Conservation (phyloP, 176 grass and related monocot species). For the Avena sativa region DNA sequence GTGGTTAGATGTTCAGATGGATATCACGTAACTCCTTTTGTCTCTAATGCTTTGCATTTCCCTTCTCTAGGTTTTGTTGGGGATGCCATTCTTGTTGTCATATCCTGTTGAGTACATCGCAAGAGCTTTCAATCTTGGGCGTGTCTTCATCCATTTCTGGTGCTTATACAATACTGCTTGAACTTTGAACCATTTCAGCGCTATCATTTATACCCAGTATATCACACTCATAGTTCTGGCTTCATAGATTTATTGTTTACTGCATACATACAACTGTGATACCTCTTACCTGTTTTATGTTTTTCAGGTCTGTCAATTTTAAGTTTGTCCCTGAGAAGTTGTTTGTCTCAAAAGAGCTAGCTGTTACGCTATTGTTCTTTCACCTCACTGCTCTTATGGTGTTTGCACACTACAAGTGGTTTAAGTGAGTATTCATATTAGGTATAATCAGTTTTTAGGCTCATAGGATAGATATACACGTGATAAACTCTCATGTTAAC, state of each 20-base stretch:
- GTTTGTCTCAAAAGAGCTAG: conserved; percentile 93
- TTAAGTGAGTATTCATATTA: conserved; percentile 68
- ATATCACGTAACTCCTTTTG: conserved; percentile 18
- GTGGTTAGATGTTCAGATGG: conserved; percentile 12
- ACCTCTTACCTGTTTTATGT: conserved; percentile 28
- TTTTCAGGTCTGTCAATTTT: conserved; percentile 95
- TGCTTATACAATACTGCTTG: conserved; percentile 44
- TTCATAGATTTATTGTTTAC: conserved; percentile 16
- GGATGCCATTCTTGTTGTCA: conserved; percentile 83
- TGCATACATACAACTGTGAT: neutral
- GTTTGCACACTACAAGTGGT: conserved; percentile 93
- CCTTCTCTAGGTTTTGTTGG: conserved; percentile 72
- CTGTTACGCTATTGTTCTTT: conserved; percentile 70
- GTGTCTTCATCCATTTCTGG: conserved; percentile 99
- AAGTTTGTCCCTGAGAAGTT: conserved; percentile 91
- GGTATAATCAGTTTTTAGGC: conserved; percentile 7
- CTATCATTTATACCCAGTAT: conserved; percentile 33
- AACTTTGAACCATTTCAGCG: conserved; percentile 27
- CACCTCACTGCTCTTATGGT: conserved; percentile 79
- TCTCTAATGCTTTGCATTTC: conserved; percentile 29
- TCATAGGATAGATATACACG: neutral
- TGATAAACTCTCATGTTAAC: neutral
- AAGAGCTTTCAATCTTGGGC: conserved; percentile 91
- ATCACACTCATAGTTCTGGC: neutral
- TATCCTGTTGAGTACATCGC: conserved; percentile 86